These are phyloP conservation scores for Suhomyces pyralidae DNA, from an alignment of 805 yeast genomes.

Conservation along the genomic window DNA sequence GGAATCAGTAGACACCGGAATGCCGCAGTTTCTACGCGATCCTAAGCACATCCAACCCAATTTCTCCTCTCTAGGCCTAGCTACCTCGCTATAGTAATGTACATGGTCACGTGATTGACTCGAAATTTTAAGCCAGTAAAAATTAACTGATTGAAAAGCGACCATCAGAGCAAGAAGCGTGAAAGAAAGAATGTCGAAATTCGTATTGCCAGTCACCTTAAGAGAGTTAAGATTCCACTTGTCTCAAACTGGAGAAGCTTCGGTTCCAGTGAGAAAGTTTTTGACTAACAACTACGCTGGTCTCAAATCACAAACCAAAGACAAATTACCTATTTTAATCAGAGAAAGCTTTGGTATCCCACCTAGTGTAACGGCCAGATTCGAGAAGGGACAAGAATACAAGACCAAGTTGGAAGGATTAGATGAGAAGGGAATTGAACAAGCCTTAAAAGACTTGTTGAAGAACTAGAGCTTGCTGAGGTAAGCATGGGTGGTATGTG, in stretches of 20 bases:
- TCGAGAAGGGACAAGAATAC: slow-evolving; percentile 53
- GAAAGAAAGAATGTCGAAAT: slow-evolving; percentile 35
- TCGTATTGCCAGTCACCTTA: slow-evolving; percentile 51
- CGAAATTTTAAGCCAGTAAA: slow-evolving; percentile 9
- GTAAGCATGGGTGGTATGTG: not conserved
- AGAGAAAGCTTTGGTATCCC: slow-evolving; percentile 74
- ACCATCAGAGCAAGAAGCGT: not conserved
- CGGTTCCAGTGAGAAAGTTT: slow-evolving; percentile 63
- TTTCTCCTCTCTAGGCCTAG: slow-evolving; percentile 1
- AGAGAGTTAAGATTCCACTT: slow-evolving; percentile 81
- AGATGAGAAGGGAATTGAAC: slow-evolving; percentile 43
- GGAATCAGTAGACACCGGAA: slow-evolving; percentile 28
- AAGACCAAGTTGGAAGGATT: slow-evolving; percentile 49
- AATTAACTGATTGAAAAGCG: slow-evolving; percentile 5
- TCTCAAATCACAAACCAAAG: slow-evolving; percentile 54
- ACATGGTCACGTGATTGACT: not conserved
- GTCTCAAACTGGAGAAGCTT: slow-evolving; percentile 74
- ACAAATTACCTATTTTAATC: slow-evolving; percentile 68
- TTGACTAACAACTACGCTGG: slow-evolving; percentile 61
- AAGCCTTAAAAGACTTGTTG: slow-evolving; percentile 38
- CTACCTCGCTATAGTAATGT: not conserved
- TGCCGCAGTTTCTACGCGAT: slow-evolving; percentile 20
- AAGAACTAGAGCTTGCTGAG: slow-evolving; percentile 15
- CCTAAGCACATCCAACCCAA: slow-evolving; percentile 8
- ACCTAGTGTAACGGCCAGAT: slow-evolving; percentile 74